These are phyloP conservation scores for Entomortierella lignicola DNA, from an alignment of 192 early-diverging fungal species.

Conservation along the genomic window DNA sequence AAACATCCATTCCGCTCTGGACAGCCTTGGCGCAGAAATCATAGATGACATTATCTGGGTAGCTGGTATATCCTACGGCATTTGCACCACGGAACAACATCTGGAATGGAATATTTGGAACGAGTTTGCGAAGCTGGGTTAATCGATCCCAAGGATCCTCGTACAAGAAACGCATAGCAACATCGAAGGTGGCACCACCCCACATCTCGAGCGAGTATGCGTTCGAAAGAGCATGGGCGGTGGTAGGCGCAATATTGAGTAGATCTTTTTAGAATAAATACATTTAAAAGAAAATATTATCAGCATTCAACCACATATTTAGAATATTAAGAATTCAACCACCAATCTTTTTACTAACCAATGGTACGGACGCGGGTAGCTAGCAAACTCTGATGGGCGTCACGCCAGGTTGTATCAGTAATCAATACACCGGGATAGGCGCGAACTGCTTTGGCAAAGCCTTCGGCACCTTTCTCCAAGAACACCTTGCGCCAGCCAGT, in stretches of 20 bases:
- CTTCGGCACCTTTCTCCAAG: slow-evolving; percentile 85
- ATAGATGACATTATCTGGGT: slow-evolving; percentile 97
- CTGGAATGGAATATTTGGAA: slow-evolving; percentile 98
- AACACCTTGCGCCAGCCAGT: slow-evolving; percentile 92
- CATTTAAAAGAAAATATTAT: background rate
- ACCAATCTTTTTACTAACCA: slow-evolving; percentile 70
- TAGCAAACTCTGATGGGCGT: slow-evolving; percentile 95
- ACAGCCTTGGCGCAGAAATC: slow-evolving; percentile 95
- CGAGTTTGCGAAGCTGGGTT: slow-evolving; percentile 81
- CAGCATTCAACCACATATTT: too few relatives aligned
- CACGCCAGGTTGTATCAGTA: slow-evolving; percentile 98
- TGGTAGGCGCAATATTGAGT: slow-evolving; percentile 86
- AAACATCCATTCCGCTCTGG: slow-evolving; percentile 92
- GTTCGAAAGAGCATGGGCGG: slow-evolving; percentile 87
- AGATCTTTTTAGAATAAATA: slow-evolving; percentile 54
- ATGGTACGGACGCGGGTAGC: slow-evolving; percentile 96
- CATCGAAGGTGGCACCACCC: slow-evolving; percentile 99
- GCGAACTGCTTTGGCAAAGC: slow-evolving; percentile 92
- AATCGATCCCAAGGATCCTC: slow-evolving; percentile 98
- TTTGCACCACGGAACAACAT: slow-evolving; percentile 99
- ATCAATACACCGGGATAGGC: slow-evolving; percentile 88
- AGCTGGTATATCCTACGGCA: slow-evolving; percentile 96
- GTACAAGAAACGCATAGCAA: slow-evolving; percentile 94
- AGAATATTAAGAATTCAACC: slow-evolving; percentile 2
- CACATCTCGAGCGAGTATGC: slow-evolving; percentile 96